Base-by-base conservation (phyloP, 768 basidiomycete species). In the Amanita jacksonii region DNA sequence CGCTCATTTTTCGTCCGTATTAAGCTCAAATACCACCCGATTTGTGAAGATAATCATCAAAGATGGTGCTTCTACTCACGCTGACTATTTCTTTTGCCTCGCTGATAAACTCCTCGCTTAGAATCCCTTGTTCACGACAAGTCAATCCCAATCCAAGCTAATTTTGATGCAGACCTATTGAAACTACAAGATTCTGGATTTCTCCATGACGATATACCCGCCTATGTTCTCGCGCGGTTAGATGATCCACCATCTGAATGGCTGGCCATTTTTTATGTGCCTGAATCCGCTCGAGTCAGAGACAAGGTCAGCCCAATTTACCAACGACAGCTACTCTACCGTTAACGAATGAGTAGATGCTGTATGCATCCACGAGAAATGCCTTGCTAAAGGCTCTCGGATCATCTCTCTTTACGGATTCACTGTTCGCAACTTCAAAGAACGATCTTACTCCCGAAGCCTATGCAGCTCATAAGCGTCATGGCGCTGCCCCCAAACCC, bases 351-450 rank as follows among this genome's bases (percentile, higher is more conserved):
- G 41, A 42, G 33, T 51, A 91, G 87, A 93, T 91, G 88, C 68
- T 93, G 25, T 92, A 91, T 60, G 87, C 90, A 16, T 82, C 89
- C 3, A 81, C 82, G 1, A 77, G 87, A 34, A 67, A 69, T 18
- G 70, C 79, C 13, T 69, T 92, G 16, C 69, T 79, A 22, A 87
- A 76, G 58, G 66, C 72, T n/a, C 70, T 93, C 3, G 87, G 87
- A 34, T 80, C 89, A 2, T 67, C 76, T 13, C 59, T 75, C 24
- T 87, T 91, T 60, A 72, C 72, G 2, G 80, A 85, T 57, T 70
- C 73, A 28, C 63, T 92, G n/a, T 88, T 85, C 55, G 88, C 88
- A 1, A 88, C 85, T 0, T 71, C 74, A 42, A 85, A 79, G 57
- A 65, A 62, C 9, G 82, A 88, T 51, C 53, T 85, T 42, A 79